Evolutionary conservation across 2,329 filamentous ascomycete species (phyloP).

Genomic region (Aspergillus sp.): DNA sequence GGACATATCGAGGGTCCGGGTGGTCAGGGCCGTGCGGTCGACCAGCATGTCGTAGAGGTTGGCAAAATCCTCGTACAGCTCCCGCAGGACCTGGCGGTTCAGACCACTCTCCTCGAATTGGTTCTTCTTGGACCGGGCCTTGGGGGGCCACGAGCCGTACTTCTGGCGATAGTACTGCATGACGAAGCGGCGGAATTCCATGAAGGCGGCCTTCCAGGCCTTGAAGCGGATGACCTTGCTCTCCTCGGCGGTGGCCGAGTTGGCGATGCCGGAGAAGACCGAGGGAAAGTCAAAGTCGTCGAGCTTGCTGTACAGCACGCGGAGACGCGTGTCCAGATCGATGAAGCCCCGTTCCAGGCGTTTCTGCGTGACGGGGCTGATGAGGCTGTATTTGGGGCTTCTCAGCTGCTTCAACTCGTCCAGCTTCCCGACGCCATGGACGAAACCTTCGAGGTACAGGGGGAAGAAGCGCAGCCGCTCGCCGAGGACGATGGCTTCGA

Average conservation of each 20-base stretch:
- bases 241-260: slow-evolving; percentile 74
- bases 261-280: slow-evolving; percentile 83
- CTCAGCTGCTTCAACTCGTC: slow-evolving; percentile 69
- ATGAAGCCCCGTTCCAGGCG: slow-evolving; percentile 79
- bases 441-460: slow-evolving; percentile 88
- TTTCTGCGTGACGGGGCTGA: slow-evolving; percentile 70
- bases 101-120: slow-evolving; percentile 80
- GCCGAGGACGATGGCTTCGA: slow-evolving; percentile 85
- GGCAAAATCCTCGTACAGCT: slow-evolving; percentile 82
- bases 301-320: slow-evolving; percentile 69
- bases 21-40: slow-evolving; percentile 75
- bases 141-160: slow-evolving; percentile 83
- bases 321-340: slow-evolving; percentile 72
- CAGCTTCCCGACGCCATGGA: slow-evolving; percentile 84
- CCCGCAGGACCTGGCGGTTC: slow-evolving; percentile 77
- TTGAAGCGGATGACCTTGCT: slow-evolving; percentile 79
- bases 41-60: slow-evolving; percentile 85
- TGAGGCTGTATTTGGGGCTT: slow-evolving; percentile 66
- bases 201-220: slow-evolving; percentile 74
- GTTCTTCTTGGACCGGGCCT: slow-evolving; percentile 89
- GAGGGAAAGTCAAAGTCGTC: slow-evolving; percentile 89
- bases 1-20: slow-evolving; percentile 70
- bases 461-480: slow-evolving; percentile 79
- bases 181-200: slow-evolving; percentile 71
- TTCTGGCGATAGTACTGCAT: slow-evolving; percentile 67